Conservation (phyloP, 2,329 filamentous ascomycete genomes). For the Talaromyces sp. region DNA sequence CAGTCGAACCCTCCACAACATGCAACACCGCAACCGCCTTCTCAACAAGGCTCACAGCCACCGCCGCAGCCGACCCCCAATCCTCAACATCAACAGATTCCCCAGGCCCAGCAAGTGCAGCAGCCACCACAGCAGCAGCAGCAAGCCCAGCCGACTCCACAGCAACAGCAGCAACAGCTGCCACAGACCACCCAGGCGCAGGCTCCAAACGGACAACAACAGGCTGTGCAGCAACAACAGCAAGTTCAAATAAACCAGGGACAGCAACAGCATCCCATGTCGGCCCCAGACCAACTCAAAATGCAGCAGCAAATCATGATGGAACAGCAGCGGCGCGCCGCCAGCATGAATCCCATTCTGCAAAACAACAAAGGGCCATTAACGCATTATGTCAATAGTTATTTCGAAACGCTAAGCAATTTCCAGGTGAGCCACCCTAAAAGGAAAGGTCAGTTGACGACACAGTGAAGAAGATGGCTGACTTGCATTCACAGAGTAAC, state of each 20-base stretch:
- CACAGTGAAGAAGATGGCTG: constrained; percentile 1
- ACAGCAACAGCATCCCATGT: constrained; percentile 34
- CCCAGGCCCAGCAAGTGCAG: constrained; percentile 30
- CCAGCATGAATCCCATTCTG: constrained; percentile 19
- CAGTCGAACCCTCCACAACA: constrained; percentile 31
- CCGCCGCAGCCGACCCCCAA: constrained; percentile 33
- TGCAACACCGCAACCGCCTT: constrained; percentile 25
- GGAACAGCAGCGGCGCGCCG: constrained; percentile 25
- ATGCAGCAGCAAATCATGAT: constrained; percentile 39
- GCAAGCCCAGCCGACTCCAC: constrained; percentile 13
- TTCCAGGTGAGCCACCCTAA: constrained; percentile 50
- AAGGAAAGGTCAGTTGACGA: neutral
- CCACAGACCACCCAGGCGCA: constrained; percentile 20
- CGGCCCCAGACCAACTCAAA: constrained; percentile 36
- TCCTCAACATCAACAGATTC: constrained; percentile 33
- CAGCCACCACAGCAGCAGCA: constrained; percentile 19
- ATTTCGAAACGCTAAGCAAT: constrained; percentile 52
- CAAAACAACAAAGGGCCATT: constrained; percentile 32
- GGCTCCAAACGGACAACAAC: constrained; percentile 20
- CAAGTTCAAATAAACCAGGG: constrained; percentile 7
- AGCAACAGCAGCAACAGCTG: neutral
- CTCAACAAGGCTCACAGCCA: constrained; percentile 31
- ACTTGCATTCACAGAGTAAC: constrained; percentile 38
- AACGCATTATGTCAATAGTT: constrained; percentile 51
- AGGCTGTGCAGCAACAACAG: constrained; percentile 23